Evolutionary conservation across 2,329 filamentous ascomycete species (phyloP).

Genomic region (Alternaria burnsii): DNA sequence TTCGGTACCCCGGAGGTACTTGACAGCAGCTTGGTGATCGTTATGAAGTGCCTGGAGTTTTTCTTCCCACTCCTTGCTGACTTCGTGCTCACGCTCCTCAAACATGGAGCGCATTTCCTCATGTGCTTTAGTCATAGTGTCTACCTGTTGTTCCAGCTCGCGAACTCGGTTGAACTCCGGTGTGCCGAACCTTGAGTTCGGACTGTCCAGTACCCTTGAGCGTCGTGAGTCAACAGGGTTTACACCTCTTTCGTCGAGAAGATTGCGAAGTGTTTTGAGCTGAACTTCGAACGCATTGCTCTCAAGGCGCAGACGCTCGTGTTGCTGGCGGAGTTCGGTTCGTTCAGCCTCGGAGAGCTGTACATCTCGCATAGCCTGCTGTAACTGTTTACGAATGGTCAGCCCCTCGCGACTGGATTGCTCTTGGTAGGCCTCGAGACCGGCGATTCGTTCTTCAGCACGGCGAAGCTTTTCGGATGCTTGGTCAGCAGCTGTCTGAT

Average conservation of each 20-base stretch:
- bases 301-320: conserved; percentile 88
- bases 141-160: conserved; percentile 89
- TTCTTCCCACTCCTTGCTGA: conserved; percentile 89
- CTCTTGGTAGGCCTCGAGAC: conserved; percentile 95
- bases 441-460: conserved; percentile 95
- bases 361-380: conserved; percentile 81
- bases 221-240: conserved; percentile 77
- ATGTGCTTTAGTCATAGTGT: conserved; percentile 77
- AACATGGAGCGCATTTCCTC: conserved; percentile 84
- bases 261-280: conserved; percentile 90
- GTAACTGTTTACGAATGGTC: conserved; percentile 86
- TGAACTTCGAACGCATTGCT: conserved; percentile 93
- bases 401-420: conserved; percentile 94
- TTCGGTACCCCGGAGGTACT: conserved; percentile 97
- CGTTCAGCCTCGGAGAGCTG: conserved; percentile 83
- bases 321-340: conserved; percentile 80
- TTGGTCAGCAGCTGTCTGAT: conserved; percentile 85
- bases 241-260: conserved; percentile 87
- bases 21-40: conserved; percentile 96
- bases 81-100: conserved; percentile 81
- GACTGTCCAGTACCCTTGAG: conserved; percentile 75
- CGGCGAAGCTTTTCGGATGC: conserved; percentile 89
- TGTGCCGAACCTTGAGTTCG: conserved; percentile 75
- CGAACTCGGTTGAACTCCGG: conserved; percentile 81
- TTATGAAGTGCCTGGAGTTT: conserved; percentile 94